A percentile compares a stretch with the other conserved stretches of the same genome.
Evolutionary conservation across 441 rosid genomes (phyloP).

Genomic region (Mallotus repandus): DNA sequence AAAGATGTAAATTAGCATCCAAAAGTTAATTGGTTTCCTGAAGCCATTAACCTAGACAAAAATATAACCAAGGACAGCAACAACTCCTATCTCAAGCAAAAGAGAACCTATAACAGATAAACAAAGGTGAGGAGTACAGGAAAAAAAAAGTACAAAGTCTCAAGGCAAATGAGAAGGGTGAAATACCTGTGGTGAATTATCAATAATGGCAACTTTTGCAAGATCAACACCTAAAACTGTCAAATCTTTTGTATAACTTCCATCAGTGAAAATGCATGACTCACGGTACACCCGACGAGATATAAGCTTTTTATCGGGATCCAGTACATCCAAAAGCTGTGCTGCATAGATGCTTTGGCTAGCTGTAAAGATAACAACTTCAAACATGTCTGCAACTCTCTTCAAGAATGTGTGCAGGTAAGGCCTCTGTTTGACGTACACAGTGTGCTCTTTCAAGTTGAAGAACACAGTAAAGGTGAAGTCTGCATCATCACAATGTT

Average conservation of each 20-base stretch:
- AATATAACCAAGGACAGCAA: neutral
- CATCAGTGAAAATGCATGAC: conserved; percentile 80
- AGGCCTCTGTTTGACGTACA: conserved; percentile 87
- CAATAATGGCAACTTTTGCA: conserved; percentile 92
- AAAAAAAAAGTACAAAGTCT: conserved; percentile 5
- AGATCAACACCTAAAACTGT: conserved; percentile 92
- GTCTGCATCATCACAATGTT: conserved; percentile 75
- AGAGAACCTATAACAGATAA: conserved; percentile 6
- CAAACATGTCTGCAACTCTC: conserved; percentile 90
- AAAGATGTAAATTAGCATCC: too few species aligned
- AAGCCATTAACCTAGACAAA: neutral
- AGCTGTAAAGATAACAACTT: conserved; percentile 84
- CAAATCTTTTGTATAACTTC: conserved; percentile 91
- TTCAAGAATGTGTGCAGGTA: conserved; percentile 72
- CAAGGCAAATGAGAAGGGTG: conserved; percentile 15
- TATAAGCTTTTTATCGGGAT: conserved; percentile 72
- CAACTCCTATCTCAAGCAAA: conserved; percentile 5
- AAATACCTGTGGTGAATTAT: conserved; percentile 94
- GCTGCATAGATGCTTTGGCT: conserved; percentile 94
- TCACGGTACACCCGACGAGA: conserved; percentile 79
- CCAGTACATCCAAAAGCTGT: conserved; percentile 79
- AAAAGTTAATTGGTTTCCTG: too few species aligned
- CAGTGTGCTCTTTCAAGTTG: conserved; percentile 87
- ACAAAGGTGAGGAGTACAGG: conserved; percentile 4
- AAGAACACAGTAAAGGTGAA: conserved; percentile 80